These are phyloP conservation scores for Incumbomyces delicatus DNA, from an alignment of 2,329 filamentous ascomycete genomes.

Conservation along the genomic window DNA sequence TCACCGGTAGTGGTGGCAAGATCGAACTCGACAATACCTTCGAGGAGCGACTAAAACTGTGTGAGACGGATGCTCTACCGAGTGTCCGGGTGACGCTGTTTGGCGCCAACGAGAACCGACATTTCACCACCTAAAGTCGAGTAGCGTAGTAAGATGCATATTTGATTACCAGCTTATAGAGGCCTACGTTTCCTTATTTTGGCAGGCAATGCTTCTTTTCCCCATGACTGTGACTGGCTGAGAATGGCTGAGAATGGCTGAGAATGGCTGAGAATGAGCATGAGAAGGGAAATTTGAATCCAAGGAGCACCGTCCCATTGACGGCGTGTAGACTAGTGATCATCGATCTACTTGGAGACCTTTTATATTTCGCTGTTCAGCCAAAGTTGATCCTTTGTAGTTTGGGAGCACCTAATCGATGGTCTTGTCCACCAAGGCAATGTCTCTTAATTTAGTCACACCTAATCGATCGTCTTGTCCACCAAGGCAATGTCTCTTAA, in stretches of 20 bases:
- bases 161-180: no score
- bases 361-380: no score
- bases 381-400: no score
- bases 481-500: slow-evolving; percentile 54
- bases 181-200: no score
- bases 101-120: slow-evolving; percentile 89
- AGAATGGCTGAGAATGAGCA: no score
- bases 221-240: no score
- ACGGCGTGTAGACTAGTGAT: no score
- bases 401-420: slow-evolving; percentile 16
- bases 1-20: slow-evolving; percentile 77
- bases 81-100: slow-evolving; percentile 79
- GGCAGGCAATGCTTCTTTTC: neutral
- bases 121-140: slow-evolving; percentile 72
- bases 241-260: no score
- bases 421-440: slow-evolving; percentile 61
- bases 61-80: slow-evolving; percentile 77
- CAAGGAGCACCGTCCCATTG: no score
- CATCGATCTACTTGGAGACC: no score
- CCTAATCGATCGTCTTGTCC: slow-evolving; percentile 47
- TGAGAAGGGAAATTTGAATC: no score
- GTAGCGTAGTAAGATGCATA: no score
- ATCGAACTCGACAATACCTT: slow-evolving; percentile 99
- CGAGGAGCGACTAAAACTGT: slow-evolving; percentile 75
- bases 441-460: slow-evolving; percentile 43